Evolutionary conservation across 2,329 filamentous ascomycete species (phyloP).

Genomic region (Nemania sp.): DNA sequence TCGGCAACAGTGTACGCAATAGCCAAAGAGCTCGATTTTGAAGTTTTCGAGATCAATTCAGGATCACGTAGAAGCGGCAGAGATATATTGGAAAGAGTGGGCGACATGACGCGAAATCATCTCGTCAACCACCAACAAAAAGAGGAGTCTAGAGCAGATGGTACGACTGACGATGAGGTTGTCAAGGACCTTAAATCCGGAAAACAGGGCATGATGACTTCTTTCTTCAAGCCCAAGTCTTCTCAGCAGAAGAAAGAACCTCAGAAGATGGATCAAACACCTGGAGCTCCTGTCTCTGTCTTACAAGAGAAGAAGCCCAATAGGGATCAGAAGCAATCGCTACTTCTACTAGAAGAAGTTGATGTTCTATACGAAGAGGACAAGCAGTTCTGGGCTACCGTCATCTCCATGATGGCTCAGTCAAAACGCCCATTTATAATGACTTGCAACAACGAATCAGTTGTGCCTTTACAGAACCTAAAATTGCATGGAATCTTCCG

Average conservation of each 20-base stretch:
- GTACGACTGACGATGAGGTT: conserved; percentile 59
- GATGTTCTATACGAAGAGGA: conserved; percentile 96
- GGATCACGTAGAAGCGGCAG: conserved; percentile 85
- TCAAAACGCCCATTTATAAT: conserved; percentile 94
- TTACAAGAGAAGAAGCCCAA: conserved; percentile 51
- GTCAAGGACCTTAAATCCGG: conserved; percentile 72
- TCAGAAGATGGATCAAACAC: conserved; percentile 46
- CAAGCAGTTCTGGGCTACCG: conserved; percentile 90
- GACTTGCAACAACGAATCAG: conserved; percentile 91
- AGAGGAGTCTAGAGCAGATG: conserved; percentile 47
- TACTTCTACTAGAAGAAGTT: conserved; percentile 94
- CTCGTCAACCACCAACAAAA: conserved; percentile 72
- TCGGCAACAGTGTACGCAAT: conserved; percentile 92
- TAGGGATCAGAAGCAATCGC: conserved; percentile 84
- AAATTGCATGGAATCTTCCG: conserved; percentile 87
- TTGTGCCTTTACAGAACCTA: conserved; percentile 80
- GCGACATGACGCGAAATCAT: conserved; percentile 97
- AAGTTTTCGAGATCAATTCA: conserved; percentile 94
- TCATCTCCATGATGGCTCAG: conserved; percentile 80
- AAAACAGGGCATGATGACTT: conserved; percentile 81
- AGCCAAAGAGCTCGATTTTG: conserved; percentile 90
- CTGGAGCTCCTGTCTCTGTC: conserved; percentile 12
- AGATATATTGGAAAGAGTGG: conserved; percentile 90
- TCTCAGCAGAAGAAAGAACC: conserved; percentile 42
- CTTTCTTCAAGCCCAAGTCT: conserved; percentile 77